Conservation (phyloP, 306 rosid genomes). For the Vigna mungo region DNA sequence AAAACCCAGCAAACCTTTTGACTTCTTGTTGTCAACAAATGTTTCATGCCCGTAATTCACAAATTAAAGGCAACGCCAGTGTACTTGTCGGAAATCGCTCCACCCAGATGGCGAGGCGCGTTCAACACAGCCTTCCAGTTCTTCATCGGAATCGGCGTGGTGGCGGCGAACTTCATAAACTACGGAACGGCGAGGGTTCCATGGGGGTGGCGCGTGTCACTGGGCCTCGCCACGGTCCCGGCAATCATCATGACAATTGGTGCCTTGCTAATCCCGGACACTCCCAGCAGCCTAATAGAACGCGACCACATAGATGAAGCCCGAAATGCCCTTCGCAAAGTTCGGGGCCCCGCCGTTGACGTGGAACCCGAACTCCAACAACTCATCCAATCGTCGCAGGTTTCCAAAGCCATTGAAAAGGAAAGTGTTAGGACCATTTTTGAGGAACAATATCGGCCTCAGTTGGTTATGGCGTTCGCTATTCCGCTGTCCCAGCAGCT, state of each 20-base stretch:
- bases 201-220: conserved; percentile 74
- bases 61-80: conserved; percentile 61
- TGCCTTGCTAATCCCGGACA: conserved; percentile 57
- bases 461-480: conserved; percentile 59
- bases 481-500: conserved; percentile 69
- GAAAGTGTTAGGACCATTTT: conserved; percentile 58
- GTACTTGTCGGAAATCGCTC: conserved; percentile 79
- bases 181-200: conserved; percentile 49
- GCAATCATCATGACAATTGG: conserved; percentile 59
- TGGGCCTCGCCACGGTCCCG: conserved; percentile 62
- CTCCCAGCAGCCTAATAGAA: conserved; percentile 64
- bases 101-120: conserved; percentile 75
- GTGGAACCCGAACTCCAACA: conserved; percentile 56
- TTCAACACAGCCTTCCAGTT: conserved; percentile 75
- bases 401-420: conserved; percentile 31
- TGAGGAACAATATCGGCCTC: conserved; percentile 64
- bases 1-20: too few species aligned
- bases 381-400: conserved; percentile 31
- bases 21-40: too few species aligned
- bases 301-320: conserved; percentile 58
- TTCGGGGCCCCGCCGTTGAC: conserved; percentile 46
- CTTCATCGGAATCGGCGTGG: conserved; percentile 63
- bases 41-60: too few species aligned
- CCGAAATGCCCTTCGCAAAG: conserved; percentile 42
- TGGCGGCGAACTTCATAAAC: conserved; percentile 60